Conservation (phyloP, 495 filamentous ascomycete genomes). For the Acidomyces sp. region DNA sequence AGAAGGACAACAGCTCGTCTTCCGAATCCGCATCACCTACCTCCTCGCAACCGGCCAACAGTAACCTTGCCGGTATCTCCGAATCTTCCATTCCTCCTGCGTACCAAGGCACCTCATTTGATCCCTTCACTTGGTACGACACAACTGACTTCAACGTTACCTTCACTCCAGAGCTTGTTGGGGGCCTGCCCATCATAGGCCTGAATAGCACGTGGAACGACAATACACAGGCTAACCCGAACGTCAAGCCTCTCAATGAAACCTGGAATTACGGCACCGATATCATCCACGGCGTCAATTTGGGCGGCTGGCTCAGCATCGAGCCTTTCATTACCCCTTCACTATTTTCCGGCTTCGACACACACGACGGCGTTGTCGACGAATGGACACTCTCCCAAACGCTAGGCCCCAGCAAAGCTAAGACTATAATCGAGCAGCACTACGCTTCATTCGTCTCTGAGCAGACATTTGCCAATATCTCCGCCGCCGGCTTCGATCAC, state of each 20-base stretch:
- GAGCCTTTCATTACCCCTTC: conserved; percentile 95
- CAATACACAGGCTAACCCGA: conserved; percentile 57
- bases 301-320: conserved; percentile 88
- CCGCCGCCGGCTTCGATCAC: conserved; percentile 83
- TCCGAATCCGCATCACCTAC: conserved; percentile 21
- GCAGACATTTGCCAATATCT: conserved; percentile 70
- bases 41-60: conserved; percentile 35
- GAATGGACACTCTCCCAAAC: conserved; percentile 67
- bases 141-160: conserved; percentile 89
- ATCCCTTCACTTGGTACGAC: conserved; percentile 89
- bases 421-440: conserved; percentile 65
- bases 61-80: conserved; percentile 45
- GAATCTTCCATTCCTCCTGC: conserved; percentile 49
- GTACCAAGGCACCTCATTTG: conserved; percentile 63
- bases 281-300: conserved; percentile 79
- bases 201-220: conserved; percentile 81
- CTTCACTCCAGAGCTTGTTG: conserved; percentile 74
- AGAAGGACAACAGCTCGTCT: conserved; percentile 39
- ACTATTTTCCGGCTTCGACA: conserved; percentile 58
- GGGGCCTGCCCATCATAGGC: conserved; percentile 80
- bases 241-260: conserved; percentile 66
- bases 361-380: conserved; percentile 56
- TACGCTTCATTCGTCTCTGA: conserved; percentile 80
- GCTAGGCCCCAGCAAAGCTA: conserved; percentile 49
- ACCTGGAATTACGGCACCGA: conserved; percentile 59